These are phyloP conservation scores for Rhodotorula sp. DNA, from an alignment of 1,284 basidiomycete genomes.

Conservation along the genomic window DNA sequence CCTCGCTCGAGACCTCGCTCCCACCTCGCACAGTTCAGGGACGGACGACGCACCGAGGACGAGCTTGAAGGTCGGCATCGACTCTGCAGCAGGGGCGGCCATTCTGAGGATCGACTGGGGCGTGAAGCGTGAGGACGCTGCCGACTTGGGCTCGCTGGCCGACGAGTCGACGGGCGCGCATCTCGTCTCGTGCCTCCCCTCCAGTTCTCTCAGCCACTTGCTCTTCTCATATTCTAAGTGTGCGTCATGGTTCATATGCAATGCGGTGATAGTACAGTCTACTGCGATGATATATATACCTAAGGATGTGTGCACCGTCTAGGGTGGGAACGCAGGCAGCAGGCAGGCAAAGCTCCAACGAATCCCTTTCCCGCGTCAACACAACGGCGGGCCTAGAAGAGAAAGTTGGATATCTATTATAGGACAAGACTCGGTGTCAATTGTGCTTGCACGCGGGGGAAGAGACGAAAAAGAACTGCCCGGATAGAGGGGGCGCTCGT, in stretches of 20 bases:
- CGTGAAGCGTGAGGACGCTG: neutral
- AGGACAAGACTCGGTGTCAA: too few species aligned
- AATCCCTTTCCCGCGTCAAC: neutral
- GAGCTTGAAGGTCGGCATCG: conserved; percentile 95
- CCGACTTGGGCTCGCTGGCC: neutral
- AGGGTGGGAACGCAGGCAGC: neutral
- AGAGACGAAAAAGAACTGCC: neutral
- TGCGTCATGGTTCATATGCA: too few species aligned
- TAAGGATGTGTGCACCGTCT: too few species aligned
- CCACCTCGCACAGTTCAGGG: neutral
- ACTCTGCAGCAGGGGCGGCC: conserved; percentile 24
- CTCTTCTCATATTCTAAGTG: neutral
- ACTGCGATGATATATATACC: too few species aligned
- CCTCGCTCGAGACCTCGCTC: neutral
- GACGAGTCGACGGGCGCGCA: neutral
- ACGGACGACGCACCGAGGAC: conserved; percentile 76
- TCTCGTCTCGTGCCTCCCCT: neutral
- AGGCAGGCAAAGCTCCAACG: neutral
- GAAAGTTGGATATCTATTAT: neutral
- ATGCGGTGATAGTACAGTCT: too few species aligned
- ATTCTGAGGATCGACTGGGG: conserved; percentile 3
- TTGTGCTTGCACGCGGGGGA: too few species aligned
- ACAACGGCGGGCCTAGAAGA: neutral
- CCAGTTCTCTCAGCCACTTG: too few species aligned
- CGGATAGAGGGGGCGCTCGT: neutral